phyloP scores from a whole-genome alignment of 1,284 basidiomycete species.

The Golubevia sp. region DNA sequence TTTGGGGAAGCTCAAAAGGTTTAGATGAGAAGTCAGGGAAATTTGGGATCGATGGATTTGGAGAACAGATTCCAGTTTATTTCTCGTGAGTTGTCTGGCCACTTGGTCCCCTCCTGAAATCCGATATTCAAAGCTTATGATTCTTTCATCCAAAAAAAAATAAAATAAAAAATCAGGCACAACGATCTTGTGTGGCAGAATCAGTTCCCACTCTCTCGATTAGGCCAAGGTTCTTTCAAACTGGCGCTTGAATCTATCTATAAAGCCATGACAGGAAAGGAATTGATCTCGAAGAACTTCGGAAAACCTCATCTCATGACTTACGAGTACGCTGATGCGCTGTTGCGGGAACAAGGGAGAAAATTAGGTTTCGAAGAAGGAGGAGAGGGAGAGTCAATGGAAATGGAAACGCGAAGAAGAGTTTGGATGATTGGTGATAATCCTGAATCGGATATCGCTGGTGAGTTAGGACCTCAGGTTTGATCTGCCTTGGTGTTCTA shows the following conservation, averaged over 20 bases:
- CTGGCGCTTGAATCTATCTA: constrained; percentile 24
- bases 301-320: constrained; percentile 52
- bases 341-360: constrained; percentile 20
- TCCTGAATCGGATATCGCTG: constrained; percentile 43
- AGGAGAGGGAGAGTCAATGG: neutral
- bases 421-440: constrained; percentile 61
- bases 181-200: constrained; percentile 37
- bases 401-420: neutral
- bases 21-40: too few relatives aligned
- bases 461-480: constrained; percentile 7
- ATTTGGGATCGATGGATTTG: constrained; percentile 9
- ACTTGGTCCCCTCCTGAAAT: too few relatives aligned
- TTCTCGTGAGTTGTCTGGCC: constrained; percentile 40
- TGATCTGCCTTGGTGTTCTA: neutral
- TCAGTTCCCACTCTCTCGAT: constrained; percentile 41
- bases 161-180: too few relatives aligned
- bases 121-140: too few relatives aligned
- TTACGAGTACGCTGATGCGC: constrained; percentile 51
- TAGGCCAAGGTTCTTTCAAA: constrained; percentile 55
- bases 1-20: constrained; percentile 41
- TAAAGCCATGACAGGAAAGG: constrained; percentile 31
- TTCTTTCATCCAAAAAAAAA: too few relatives aligned
- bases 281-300: constrained; percentile 34
- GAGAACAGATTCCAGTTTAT: constrained; percentile 44
- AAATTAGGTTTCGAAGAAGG: neutral